A percentile compares a stretch with the other conserved stretches of the same genome.
These are phyloP conservation scores for Puccinia triticina DNA, from an alignment of 1,284 basidiomycete species.

Conservation along the genomic window DNA sequence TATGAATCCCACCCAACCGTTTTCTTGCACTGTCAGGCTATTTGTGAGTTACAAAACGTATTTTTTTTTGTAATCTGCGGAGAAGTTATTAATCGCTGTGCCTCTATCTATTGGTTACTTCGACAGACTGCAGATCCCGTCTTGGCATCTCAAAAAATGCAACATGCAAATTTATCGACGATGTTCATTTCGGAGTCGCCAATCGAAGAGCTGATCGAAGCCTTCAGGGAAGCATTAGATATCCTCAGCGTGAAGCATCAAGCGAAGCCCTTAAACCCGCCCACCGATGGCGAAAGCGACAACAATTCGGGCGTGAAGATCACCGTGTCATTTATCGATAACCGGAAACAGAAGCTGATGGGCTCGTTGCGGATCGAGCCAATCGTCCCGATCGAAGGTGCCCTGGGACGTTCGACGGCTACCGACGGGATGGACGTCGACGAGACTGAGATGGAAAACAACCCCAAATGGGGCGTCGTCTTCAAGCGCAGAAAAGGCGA, in stretches of 20 bases:
- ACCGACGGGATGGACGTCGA: constrained; percentile 32
- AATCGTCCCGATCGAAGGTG: background rate
- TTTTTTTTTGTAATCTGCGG: background rate
- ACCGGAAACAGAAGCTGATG: constrained; percentile 41
- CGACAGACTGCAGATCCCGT: constrained; percentile 37
- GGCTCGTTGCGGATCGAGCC: constrained; percentile 42
- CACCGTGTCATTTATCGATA: constrained; percentile 39
- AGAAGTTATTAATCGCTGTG: background rate
- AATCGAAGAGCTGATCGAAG: constrained; percentile 23
- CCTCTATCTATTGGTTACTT: background rate
- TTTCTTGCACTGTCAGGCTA: constrained; percentile 47
- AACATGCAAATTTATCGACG: constrained; percentile 38
- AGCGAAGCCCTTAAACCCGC: constrained; percentile 32
- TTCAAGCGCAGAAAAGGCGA: constrained; percentile 47
- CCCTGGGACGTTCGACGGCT: background rate
- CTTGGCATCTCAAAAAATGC: constrained; percentile 49
- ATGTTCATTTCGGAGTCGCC: constrained; percentile 49
- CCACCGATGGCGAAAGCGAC: constrained; percentile 10
- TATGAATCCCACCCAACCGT: constrained; percentile 47
- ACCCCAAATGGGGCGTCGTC: constrained; percentile 26
- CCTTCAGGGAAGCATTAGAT: constrained; percentile 30
- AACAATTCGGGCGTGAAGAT: constrained; percentile 33
- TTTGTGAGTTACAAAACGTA: constrained; percentile 20
- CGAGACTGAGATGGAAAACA: background rate
- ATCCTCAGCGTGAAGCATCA: constrained; percentile 4